These are phyloP conservation scores for Chlamydomonas applanata DNA, from an alignment of 139 green algal genomes.

Conservation along the genomic window DNA sequence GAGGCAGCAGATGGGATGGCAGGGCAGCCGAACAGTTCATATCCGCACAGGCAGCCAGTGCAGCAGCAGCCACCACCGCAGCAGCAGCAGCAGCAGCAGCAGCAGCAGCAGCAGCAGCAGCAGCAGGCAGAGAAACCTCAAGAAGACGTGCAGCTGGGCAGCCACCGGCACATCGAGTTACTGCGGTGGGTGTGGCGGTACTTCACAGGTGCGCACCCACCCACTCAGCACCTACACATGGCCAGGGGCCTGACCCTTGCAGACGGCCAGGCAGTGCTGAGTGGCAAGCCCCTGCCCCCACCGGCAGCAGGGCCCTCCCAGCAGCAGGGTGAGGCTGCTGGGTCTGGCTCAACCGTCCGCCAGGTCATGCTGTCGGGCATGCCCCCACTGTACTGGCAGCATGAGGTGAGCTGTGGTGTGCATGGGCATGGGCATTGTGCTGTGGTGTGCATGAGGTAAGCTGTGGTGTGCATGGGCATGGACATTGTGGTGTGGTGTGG, in stretches of 20 bases:
- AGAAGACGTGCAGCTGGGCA: too few relatives aligned
- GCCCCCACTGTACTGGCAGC: constrained; percentile 71
- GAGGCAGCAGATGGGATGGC: too few relatives aligned
- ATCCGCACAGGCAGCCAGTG: background rate
- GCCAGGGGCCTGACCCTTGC: background rate
- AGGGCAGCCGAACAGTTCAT: too few relatives aligned
- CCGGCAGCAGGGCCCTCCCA: background rate
- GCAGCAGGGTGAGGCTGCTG: background rate
- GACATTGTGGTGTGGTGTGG: too few relatives aligned
- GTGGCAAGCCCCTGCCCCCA: background rate
- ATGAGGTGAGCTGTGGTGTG: background rate
- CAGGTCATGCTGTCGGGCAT: constrained; percentile 27
- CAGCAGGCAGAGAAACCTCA: background rate
- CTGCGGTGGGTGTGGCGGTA: constrained; percentile 57
- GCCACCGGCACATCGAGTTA: constrained; percentile 28
- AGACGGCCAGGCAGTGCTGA: background rate
- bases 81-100: background rate
- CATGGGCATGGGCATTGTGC: too few relatives aligned
- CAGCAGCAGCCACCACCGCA: background rate
- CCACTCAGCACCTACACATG: constrained; percentile 16
- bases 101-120: constrained; percentile 14
- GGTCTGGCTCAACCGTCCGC: too few relatives aligned
- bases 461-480: too few relatives aligned
- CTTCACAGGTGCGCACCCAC: constrained; percentile 40
- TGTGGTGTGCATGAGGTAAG: too few relatives aligned